These are phyloP conservation scores for Magnusiomyces ingens DNA, from an alignment of 1,139 yeast species.

Conservation along the genomic window DNA sequence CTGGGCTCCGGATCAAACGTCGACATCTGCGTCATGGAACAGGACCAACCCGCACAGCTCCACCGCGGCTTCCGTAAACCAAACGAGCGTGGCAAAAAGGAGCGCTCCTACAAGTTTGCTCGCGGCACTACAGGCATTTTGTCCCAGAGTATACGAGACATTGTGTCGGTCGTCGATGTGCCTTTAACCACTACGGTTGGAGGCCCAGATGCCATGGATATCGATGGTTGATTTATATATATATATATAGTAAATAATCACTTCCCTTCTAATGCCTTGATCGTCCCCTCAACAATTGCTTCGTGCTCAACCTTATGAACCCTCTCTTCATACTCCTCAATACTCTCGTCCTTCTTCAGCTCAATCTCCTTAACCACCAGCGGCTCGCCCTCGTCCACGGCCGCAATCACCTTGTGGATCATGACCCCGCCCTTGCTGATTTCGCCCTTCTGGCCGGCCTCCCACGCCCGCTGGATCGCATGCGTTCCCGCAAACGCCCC, in stretches of 20 bases:
- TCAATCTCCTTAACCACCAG: constrained; percentile 71
- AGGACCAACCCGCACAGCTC: constrained; percentile 69
- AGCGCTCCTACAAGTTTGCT: constrained; percentile 72
- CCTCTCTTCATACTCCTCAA: constrained; percentile 72
- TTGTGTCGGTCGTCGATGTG: constrained; percentile 68
- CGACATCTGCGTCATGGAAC: constrained; percentile 93
- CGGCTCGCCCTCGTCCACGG: constrained; percentile 91
- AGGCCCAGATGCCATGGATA: constrained; percentile 55
- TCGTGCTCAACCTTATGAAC: constrained; percentile 82
- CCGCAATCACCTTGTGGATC: constrained; percentile 93
- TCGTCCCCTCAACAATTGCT: constrained; percentile 90
- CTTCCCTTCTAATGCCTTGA: constrained; percentile 46
- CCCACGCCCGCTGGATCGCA: constrained; percentile 94
- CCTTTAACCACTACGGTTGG: constrained; percentile 29
- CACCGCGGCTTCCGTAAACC: constrained; percentile 87
- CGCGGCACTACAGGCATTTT: constrained; percentile 88
- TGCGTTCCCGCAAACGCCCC: constrained; percentile 96
- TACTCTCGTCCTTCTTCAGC: constrained; percentile 60
- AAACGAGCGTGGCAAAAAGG: constrained; percentile 75
- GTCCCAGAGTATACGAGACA: constrained; percentile 53
- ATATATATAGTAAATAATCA: neutral
- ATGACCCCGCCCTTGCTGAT: constrained; percentile 83
- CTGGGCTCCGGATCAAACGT: constrained; percentile 98
- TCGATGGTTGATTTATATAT: constrained; percentile 46
- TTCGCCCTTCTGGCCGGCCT: constrained; percentile 81